Evolutionary conservation across 257 asterid species (phyloP).

Genomic region (Fraxinus cuspidata): DNA sequence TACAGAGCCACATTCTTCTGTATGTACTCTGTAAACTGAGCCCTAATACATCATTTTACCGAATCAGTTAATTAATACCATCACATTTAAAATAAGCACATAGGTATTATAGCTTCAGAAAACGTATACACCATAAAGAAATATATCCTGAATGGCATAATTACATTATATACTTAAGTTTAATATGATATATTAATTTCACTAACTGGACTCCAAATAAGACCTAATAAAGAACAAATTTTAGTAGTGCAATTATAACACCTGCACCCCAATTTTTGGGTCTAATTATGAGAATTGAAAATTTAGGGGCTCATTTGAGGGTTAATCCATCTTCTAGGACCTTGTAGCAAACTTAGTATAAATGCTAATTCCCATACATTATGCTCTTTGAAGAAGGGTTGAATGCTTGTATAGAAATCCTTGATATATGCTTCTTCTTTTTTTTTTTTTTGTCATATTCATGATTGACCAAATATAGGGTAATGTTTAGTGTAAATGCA

Average conservation of each 20-base stretch:
- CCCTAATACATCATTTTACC: conserved; percentile 50
- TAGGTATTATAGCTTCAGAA: conserved; percentile 8
- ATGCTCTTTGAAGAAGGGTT: too few species aligned
- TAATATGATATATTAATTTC: neutral
- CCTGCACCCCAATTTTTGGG: too few species aligned
- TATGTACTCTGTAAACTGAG: conserved; percentile 90
- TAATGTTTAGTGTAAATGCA: too few species aligned
- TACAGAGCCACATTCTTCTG: conserved; percentile 93
- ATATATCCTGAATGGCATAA: neutral
- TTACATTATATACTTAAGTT: neutral
- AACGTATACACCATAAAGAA: neutral
- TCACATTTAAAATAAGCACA: conserved; percentile 3
- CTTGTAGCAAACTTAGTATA: too few species aligned
- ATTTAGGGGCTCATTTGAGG: too few species aligned
- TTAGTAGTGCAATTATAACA: neutral
- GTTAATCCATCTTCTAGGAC: too few species aligned
- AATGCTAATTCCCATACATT: too few species aligned
- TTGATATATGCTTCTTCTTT: too few species aligned
- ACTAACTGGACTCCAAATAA: neutral
- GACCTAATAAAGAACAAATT: neutral
- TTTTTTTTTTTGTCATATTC: too few species aligned
- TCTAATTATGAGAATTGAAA: too few species aligned
- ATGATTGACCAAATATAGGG: too few species aligned
- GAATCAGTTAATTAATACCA: neutral
- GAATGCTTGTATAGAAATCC: too few species aligned